These are phyloP conservation scores for Luvunga scandens DNA, from an alignment of 345 rosid species.

Conservation along the genomic window DNA sequence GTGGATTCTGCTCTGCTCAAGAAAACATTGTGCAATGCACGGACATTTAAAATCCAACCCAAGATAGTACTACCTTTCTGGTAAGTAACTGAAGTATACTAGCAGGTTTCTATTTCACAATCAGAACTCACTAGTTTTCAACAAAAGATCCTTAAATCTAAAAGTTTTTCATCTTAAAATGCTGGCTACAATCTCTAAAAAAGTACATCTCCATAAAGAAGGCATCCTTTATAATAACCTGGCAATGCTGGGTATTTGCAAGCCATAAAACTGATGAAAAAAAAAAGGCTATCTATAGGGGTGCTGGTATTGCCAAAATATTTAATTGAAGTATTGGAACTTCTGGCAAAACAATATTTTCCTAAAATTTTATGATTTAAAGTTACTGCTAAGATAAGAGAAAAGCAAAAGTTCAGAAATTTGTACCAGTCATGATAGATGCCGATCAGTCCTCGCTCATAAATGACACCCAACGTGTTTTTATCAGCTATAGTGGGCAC, in stretches of 20 bases:
- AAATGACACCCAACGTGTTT: slow-evolving; percentile 75
- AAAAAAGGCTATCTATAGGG: background rate
- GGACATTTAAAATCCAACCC: slow-evolving; percentile 3
- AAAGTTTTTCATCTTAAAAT: background rate
- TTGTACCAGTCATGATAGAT: slow-evolving; percentile 95
- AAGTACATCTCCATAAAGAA: background rate
- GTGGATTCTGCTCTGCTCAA: background rate
- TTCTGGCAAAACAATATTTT: background rate
- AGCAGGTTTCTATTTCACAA: background rate
- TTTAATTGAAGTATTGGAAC: background rate
- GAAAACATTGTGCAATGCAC: background rate
- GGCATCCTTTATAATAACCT: background rate
- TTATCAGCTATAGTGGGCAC: slow-evolving; percentile 84
- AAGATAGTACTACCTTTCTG: background rate
- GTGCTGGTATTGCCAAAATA: background rate
- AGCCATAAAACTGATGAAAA: background rate
- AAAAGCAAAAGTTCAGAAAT: slow-evolving; percentile 9
- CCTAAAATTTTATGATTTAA: background rate
- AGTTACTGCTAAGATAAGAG: background rate
- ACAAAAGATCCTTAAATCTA: background rate
- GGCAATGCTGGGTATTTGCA: background rate
- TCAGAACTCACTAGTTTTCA: background rate
- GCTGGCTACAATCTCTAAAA: background rate
- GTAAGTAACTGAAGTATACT: background rate
- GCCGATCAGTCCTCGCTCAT: slow-evolving; percentile 90